A percentile compares a stretch with the other conserved stretches of the same genome.
Conservation (phyloP, 805 yeast species). For the Zygotorulaspora danielsina region DNA sequence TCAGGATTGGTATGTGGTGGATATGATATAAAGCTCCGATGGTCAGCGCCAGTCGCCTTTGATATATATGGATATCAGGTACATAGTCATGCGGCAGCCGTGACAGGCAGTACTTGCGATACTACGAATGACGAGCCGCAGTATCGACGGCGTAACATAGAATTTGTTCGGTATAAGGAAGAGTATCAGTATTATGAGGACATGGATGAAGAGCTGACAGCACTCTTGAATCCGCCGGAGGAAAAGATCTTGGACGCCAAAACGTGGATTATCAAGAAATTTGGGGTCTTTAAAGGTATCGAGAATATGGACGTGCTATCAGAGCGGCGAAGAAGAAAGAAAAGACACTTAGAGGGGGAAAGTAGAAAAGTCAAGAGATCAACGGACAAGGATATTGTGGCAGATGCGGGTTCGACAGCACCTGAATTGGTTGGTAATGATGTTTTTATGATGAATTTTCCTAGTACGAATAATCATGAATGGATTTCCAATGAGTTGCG, state of each 20-base stretch:
- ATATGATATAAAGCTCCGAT: conserved; percentile 72
- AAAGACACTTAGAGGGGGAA: conserved; percentile 3
- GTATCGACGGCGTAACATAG: conserved; percentile 67
- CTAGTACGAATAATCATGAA: conserved; percentile 42
- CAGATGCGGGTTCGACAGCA: background rate
- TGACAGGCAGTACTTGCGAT: conserved; percentile 12
- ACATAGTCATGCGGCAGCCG: conserved; percentile 7
- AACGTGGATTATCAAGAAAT: conserved; percentile 66
- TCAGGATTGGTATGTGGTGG: conserved; percentile 73
- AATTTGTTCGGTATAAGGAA: conserved; percentile 67
- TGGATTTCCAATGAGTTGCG: conserved; percentile 69
- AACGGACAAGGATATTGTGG: background rate
- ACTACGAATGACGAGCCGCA: conserved; percentile 42
- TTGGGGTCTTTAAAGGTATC: conserved; percentile 68
- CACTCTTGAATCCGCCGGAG: conserved; percentile 45
- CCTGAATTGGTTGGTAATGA: conserved; percentile 8
- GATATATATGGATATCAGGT: conserved; percentile 41
- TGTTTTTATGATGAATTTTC: conserved; percentile 12
- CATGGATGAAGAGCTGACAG: conserved; percentile 62
- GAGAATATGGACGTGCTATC: conserved; percentile 25
- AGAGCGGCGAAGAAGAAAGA: conserved; percentile 9
- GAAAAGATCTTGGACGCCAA: conserved; percentile 39
- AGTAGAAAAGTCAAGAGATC: background rate
- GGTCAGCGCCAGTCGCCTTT: conserved; percentile 57
- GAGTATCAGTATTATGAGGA: conserved; percentile 73